Percentiles rank a stretch among this genome's conserved stretches.
phyloP scores from a whole-genome alignment of 768 basidiomycete species.

The Serendipita sp. region DNA sequence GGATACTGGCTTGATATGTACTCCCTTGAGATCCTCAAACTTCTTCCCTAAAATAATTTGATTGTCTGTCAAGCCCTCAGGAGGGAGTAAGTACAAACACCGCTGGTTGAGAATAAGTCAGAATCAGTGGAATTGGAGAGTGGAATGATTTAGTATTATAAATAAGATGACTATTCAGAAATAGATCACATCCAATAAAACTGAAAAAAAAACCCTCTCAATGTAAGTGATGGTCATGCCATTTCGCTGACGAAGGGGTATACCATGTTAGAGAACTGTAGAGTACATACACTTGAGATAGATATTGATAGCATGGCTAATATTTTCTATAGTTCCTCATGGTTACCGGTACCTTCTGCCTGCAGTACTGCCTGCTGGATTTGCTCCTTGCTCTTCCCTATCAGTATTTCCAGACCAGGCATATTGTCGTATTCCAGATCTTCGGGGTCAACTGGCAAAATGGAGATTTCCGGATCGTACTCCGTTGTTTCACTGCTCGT shows the following conservation, averaged over 20 bases:
- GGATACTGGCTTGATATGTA: no score
- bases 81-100: no score
- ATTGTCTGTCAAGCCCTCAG: no score
- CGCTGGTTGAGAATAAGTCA: no score
- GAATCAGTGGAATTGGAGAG: no score
- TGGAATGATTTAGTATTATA: no score
- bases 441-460: neutral
- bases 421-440: neutral
- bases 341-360: neutral
- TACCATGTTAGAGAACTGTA: neutral
- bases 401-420: neutral
- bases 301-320: neutral
- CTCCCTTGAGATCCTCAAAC: no score
- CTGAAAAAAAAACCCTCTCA: no score
- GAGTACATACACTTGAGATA: neutral
- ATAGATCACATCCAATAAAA: no score
- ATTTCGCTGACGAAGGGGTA: neutral
- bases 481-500: neutral
- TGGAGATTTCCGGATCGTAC: neutral
- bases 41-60: no score
- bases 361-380: neutral
- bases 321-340: neutral
- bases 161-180: no score
- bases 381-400: conserved; percentile 2
- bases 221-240: no score